Conservation (phyloP, 106 monocot species). For the Dioscorea zingiberensis region DNA sequence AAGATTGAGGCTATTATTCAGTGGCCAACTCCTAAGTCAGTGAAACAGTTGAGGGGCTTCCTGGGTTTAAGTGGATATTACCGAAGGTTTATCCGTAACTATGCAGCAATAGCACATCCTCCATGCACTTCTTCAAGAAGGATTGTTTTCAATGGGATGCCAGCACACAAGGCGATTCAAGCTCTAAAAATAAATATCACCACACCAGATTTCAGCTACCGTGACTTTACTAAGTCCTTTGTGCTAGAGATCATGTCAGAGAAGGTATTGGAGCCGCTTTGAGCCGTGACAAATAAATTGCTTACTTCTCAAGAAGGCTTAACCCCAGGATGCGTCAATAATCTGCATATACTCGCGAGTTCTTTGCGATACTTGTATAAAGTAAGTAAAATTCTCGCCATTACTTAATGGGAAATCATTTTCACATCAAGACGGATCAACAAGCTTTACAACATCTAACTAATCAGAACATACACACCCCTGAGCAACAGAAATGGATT, state of each 20-base stretch:
- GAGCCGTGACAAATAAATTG: neutral
- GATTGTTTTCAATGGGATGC: neutral
- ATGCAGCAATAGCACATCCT: neutral
- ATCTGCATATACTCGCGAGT: neutral
- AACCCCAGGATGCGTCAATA: too few relatives aligned
- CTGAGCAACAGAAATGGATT: neutral
- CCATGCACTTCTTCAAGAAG: neutral
- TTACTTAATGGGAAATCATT: conserved; percentile 1
- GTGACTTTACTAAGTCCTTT: neutral
- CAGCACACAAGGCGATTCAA: neutral
- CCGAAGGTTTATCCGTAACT: neutral
- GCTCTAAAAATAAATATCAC: neutral
- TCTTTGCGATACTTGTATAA: neutral
- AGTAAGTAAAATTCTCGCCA: neutral
- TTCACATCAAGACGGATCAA: conserved; percentile 7
- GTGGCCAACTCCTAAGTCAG: too few relatives aligned
- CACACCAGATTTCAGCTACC: neutral
- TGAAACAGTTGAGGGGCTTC: too few relatives aligned
- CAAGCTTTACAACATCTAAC: conserved; percentile 3
- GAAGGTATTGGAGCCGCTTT: conserved; percentile 4
- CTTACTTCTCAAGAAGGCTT: conserved; percentile 1
- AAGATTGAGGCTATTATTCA: too few relatives aligned
- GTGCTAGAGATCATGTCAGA: neutral
- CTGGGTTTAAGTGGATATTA: too few relatives aligned
- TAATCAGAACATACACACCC: neutral